Conservation (phyloP, 176 grass and related monocot genomes). For the Musa beccarii region DNA sequence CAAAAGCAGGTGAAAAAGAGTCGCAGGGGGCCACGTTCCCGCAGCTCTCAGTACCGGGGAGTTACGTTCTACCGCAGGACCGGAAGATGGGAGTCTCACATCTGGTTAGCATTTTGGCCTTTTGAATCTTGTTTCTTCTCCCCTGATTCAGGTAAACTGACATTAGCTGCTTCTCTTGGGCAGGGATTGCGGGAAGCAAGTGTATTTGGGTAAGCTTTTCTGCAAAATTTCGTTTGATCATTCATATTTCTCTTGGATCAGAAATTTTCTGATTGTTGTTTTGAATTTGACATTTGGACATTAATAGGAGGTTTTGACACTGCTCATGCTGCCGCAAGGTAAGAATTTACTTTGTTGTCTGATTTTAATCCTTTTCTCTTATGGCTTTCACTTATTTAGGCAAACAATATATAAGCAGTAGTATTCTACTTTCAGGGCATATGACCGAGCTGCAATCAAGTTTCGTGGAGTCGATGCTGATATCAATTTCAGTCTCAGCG, state of each 20-base stretch:
- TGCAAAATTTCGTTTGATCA: not conserved
- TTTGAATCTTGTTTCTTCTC: not conserved
- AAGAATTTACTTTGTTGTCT: not conserved
- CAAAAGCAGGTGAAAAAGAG: slow-evolving; percentile 58
- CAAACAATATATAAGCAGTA: not conserved
- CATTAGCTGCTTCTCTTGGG: slow-evolving; percentile 10
- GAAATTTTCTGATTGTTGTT: slow-evolving; percentile 9
- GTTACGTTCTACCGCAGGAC: slow-evolving; percentile 94
- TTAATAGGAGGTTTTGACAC: slow-evolving; percentile 80
- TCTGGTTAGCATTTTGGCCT: slow-evolving; percentile 41
- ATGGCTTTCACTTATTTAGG: not conserved
- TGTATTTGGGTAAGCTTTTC: slow-evolving; percentile 65
- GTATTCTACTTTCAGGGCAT: slow-evolving; percentile 48
- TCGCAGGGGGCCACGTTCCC: slow-evolving; percentile 63
- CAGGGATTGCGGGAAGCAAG: slow-evolving; percentile 95
- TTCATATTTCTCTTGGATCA: not conserved
- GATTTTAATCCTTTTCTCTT: not conserved
- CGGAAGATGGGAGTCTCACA: slow-evolving; percentile 92
- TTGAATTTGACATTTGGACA: not conserved
- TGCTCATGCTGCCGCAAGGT: slow-evolving; percentile 91
- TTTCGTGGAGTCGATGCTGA: slow-evolving; percentile 82
- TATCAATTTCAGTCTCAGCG: slow-evolving; percentile 89
- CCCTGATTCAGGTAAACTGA: not conserved
- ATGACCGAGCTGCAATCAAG: slow-evolving; percentile 85
- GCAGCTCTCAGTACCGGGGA: slow-evolving; percentile 89